Conservation (phyloP, 2,329 filamentous ascomycete genomes). For the Daldinia sp. region DNA sequence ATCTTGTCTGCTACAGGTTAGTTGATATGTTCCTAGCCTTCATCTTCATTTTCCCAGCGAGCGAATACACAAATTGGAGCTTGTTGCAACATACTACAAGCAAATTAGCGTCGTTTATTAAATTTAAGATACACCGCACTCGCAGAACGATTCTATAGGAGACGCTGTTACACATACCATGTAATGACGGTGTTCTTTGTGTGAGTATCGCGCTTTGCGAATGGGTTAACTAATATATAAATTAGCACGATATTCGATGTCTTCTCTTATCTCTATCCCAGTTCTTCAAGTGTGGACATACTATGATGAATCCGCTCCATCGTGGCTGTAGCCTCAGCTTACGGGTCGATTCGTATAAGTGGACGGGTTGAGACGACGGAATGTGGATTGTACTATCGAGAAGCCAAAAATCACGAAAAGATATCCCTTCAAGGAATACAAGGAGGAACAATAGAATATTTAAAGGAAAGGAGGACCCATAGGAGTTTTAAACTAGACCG, state of each 20-base stretch:
- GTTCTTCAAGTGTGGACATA: slow-evolving; percentile 30
- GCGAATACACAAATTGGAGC: not conserved
- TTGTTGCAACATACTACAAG: slow-evolving; percentile 17
- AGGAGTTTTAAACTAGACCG: slow-evolving; percentile 15
- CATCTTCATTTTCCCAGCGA: not conserved
- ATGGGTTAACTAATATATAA: slow-evolving; percentile 71
- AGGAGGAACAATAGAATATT: not conserved
- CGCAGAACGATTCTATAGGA: not conserved
- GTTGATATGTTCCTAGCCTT: not conserved
- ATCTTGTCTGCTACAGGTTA: slow-evolving; percentile 65
- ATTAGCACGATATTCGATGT: slow-evolving; percentile 4
- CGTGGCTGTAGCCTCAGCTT: slow-evolving; percentile 9
- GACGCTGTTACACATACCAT: slow-evolving; percentile 47
- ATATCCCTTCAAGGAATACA: slow-evolving; percentile 1
- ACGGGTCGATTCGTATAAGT: slow-evolving; percentile 2
- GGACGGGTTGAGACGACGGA: not conserved
- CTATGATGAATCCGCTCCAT: slow-evolving; percentile 46
- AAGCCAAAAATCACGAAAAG: slow-evolving; percentile 4
- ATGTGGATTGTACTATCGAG: not conserved
- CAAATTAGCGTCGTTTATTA: slow-evolving; percentile 1
- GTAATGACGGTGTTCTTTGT: slow-evolving; percentile 66
- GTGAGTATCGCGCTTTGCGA: slow-evolving; percentile 74
- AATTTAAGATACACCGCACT: not conserved
- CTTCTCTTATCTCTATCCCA: not conserved
- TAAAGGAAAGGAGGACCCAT: not conserved